Conservation (phyloP, 1,284 basidiomycete species). For the Fistulina hepatica region DNA sequence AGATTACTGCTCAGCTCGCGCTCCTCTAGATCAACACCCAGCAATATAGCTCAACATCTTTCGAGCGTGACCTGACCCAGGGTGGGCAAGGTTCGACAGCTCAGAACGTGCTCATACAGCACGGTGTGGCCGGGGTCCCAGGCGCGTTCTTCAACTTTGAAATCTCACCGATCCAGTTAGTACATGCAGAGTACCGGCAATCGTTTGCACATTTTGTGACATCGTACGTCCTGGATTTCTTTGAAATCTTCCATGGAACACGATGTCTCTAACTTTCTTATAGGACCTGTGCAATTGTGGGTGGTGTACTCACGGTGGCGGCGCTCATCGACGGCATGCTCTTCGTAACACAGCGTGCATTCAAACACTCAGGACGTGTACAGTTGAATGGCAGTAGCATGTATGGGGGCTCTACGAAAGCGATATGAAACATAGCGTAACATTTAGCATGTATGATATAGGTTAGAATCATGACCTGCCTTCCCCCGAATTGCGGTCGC, state of each 20-base stretch:
- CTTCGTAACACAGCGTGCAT: slow-evolving; percentile 60
- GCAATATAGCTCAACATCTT: slow-evolving; percentile 93
- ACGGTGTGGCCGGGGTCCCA: slow-evolving; percentile 72
- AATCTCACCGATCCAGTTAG: slow-evolving; percentile 92
- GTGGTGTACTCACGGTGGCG: slow-evolving; percentile 92
- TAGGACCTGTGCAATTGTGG: slow-evolving; percentile 95
- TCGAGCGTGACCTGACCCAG: slow-evolving; percentile 80
- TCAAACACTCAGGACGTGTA: slow-evolving; percentile 52
- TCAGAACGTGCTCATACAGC: slow-evolving; percentile 70
- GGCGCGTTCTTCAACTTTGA: slow-evolving; percentile 95
- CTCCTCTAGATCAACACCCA: slow-evolving; percentile 56
- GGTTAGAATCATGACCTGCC: too few relatives aligned
- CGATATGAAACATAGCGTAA: slow-evolving; percentile 34
- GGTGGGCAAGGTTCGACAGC: slow-evolving; percentile 50
- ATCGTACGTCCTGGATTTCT: slow-evolving; percentile 48
- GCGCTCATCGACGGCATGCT: slow-evolving; percentile 84
- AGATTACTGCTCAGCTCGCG: slow-evolving; percentile 8
- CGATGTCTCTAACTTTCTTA: slow-evolving; percentile 6
- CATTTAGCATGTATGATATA: slow-evolving; percentile 2
- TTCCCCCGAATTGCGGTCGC: too few relatives aligned
- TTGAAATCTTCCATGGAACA: slow-evolving; percentile 3
- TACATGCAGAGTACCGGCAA: slow-evolving; percentile 84
- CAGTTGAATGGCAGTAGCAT: slow-evolving; percentile 20
- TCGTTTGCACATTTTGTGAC: slow-evolving; percentile 97
- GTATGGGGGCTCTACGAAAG: slow-evolving; percentile 21